phyloP scores from a whole-genome alignment of 345 rosid genomes.

The Barbarea vulgaris region DNA sequence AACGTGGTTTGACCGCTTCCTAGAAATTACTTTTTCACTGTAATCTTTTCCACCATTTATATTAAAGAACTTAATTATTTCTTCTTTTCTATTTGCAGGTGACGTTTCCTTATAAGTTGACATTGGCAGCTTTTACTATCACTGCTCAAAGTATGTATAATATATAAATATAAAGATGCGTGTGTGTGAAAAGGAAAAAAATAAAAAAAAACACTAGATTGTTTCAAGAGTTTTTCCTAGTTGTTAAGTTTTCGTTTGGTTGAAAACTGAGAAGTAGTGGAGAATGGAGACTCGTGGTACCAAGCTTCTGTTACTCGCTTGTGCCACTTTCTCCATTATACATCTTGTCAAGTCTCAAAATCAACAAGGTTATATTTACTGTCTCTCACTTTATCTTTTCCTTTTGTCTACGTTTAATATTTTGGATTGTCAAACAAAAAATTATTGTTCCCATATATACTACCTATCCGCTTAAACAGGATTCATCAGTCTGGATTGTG shows the following conservation, averaged over 20 bases:
- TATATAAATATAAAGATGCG: too few species aligned
- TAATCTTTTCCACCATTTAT: neutral
- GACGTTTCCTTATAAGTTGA: conserved; percentile 29
- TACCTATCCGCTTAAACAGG: neutral
- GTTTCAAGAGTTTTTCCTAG: conserved; percentile 7
- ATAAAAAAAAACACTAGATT: too few species aligned
- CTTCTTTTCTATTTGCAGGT: neutral
- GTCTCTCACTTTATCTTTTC: too few species aligned
- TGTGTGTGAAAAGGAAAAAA: too few species aligned
- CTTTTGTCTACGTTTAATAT: too few species aligned
- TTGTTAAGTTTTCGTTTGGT: neutral
- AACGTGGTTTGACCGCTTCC: neutral
- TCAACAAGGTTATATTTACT: conserved; percentile 32
- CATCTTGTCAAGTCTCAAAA: conserved; percentile 24
- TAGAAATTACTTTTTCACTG: neutral
- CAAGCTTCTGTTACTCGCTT: neutral
- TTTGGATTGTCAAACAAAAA: neutral
- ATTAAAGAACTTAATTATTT: neutral
- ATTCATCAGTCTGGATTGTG: too few species aligned
- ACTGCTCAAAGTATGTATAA: too few species aligned
- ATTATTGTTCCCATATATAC: neutral
- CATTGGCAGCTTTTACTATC: neutral
- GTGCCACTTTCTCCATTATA: neutral
- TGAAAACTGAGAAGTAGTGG: neutral
- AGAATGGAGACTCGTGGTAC: conserved; percentile 20